Evolutionary conservation across 371 early-diverging fungal genomes (phyloP), one percentile per base, ranked within the genome.

Genomic region (Mucor irregularis): DNA sequence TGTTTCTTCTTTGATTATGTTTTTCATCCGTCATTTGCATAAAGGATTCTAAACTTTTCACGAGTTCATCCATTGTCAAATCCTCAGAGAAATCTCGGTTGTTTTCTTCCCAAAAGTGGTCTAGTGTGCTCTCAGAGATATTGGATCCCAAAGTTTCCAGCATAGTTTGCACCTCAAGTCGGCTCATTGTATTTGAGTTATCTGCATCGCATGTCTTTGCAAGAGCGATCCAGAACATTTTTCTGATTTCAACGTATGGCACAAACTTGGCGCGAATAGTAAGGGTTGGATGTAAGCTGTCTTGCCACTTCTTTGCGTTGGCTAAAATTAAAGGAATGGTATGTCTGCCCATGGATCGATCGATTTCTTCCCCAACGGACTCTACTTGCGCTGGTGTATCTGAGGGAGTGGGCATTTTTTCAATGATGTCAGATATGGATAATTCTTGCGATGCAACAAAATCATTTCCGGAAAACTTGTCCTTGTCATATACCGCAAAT

Each of bases 401-500:
- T 14, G 16, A 40, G 26, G 30, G 26, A n/a, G 49, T 49, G 11
- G 52, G 40, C 50, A 43, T 55, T 25, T 50, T 55, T 26, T 55
- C 42, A 30, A 77, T 69, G 13, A 73, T 68, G 28, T 76, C 74
- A 4, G 63, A 22, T 11, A 74, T 68, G 7, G 77, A 67, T 28
- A 87, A 57, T 28, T 80, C 80, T 29, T 77, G 66, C 48, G 74
- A 72, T 3, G 88, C 91, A 1, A 92, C 80, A 53, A 78, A 81
- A 54, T 90, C 90, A 48, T 91, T 88, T 38, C 75, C 76, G n/a
- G 80, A 70, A 34, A 90, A 76, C 53, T 86, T 89, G 56, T 92
- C 91, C 71, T 85, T 83, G 53, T 94, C 94, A 50, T 89, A 89
- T 10, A 92, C 71, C 1, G 86, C 80, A 58, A 89, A 83, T 38